Base-by-base conservation (phyloP, 441 rosid species). In the Adansonia madagascariensis region DNA sequence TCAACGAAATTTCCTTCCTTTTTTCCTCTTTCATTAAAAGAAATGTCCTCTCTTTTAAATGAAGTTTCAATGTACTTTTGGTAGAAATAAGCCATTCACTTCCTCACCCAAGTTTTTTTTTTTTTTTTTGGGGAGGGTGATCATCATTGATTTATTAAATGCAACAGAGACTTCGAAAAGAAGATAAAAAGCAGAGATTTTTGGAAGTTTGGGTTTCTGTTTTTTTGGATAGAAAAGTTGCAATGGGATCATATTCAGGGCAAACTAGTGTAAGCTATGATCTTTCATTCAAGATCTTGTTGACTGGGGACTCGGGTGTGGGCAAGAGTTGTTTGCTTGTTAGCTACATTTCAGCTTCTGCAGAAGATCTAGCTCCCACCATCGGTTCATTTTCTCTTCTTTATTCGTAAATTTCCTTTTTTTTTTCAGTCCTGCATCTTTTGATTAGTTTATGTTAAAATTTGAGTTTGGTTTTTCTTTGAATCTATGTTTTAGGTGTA, bases 241-340 rank as follows among this genome's bases (percentile, higher is more conserved):
- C 63, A 87, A 90, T 90, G 94, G 91, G 94, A 80, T 83, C 86
- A 22, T 83, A 90, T 52, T 87, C 89, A 20, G 89, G 90, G 47
- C 88, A 84, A 43, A 84, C 79, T 63, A 83, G 87, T 57, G 86
- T 84, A 27, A 70, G 80, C 75, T 75, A 81, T 57, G 91, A 90
- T 79, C 88, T 88, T 71, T 90, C 91, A 8, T 90, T 90, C 85
- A 90, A 90, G 91, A 87, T 88, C 88, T 78, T 90, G 87, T 80
- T 90, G 85, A 87, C 88, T 63, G 94, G 94, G 8, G 94, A 88
- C 78, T 88, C 94, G 6, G 87, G 87, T 67, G 91, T 88, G 72
- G 93, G 93, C 79, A 90, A 90, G 75, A 90, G 93, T 77, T 83
- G 91, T 74, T 85, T 90, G 73, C 91, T 88, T 79, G 86, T 88